Base-by-base conservation (phyloP, 768 basidiomycete genomes). In the Panus rudis region DNA sequence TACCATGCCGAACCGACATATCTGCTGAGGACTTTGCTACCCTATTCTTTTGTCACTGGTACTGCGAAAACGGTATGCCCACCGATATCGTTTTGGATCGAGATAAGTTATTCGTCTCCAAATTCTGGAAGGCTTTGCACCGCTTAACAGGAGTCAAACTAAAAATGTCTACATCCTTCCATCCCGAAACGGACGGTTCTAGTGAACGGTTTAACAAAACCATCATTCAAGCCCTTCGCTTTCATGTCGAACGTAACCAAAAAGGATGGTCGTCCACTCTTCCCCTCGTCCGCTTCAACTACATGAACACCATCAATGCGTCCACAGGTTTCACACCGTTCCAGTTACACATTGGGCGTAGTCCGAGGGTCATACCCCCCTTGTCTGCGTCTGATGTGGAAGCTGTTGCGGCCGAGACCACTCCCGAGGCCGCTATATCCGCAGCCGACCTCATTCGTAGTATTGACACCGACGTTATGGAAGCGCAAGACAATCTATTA, bases 131-230 rank as follows among this genome's bases (percentile, higher is more conserved):
- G 7, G 50, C 49, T 0, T 45, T 68, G 3, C 42, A 54, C 37
- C 19, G 25, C 6, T 45, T 58, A 3, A 49, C 61, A 2, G 61
- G 63, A 5, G 52, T 57, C 13, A 52, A 62, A 17, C 49, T 63
- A 0, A 51, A 52, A 11, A 49, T 69, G 52, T 65, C 62, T 51
- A 25, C 65, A 0, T 40, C 63, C 3, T 68, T 51, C 39, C 67
- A 69, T 40, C 68, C 64, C 1, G 51, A 69, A 43, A 68, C 67
- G 0, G 60, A 68, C 46, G 65, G 66, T 3, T 46, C 55, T 0
- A 59, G 50, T 11, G 63, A 69, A 47, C 47, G 58, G 3, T 39
- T 52, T 0, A 62, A 63, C 45, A 45, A 50, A 16, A 63, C 60
- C 1, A 45, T 63, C 12, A 52, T 41, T 6, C 57, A 61, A 31